Evolutionary conservation across 2,329 filamentous ascomycete genomes (phyloP).

Genomic region (Fusarium secorum): DNA sequence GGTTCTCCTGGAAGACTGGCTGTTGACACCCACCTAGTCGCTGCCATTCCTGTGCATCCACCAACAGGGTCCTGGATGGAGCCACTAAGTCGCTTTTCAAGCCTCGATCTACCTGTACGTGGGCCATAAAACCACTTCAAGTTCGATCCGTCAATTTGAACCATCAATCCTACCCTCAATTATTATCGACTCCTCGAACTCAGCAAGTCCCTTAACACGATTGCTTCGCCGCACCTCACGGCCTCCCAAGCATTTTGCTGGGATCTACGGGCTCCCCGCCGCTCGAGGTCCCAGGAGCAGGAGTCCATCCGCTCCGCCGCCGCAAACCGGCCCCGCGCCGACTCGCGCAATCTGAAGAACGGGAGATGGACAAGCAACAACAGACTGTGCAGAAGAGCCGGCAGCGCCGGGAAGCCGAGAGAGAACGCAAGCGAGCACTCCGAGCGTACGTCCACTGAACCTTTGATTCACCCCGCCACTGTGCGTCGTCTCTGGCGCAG

Average conservation of each 20-base stretch:
- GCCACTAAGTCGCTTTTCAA: constrained; percentile 38
- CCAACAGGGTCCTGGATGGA: constrained; percentile 40
- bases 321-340: constrained; percentile 41
- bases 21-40: constrained; percentile 12
- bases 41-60: constrained; percentile 24
- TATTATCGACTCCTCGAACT: constrained; percentile 14
- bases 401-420: constrained; percentile 42
- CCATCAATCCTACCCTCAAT: constrained; percentile 24
- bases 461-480: background rate
- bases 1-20: constrained; percentile 15
- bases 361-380: constrained; percentile 44
- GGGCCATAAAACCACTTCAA: constrained; percentile 42
- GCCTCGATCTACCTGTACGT: constrained; percentile 35
- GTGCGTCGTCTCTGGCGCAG: background rate
- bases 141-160: constrained; percentile 39
- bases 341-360: constrained; percentile 36
- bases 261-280: constrained; percentile 41
- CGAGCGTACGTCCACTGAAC: constrained; percentile 36
- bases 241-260: constrained; percentile 32
- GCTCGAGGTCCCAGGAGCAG: constrained; percentile 41
- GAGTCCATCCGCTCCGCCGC: constrained; percentile 33
- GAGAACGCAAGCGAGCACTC: constrained; percentile 43
- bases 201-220: background rate
- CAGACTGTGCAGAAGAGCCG: constrained; percentile 42
- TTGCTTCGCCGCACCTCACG: constrained; percentile 2